Conservation (phyloP, 192 early-diverging fungal species). For the Coemansia sp. region DNA sequence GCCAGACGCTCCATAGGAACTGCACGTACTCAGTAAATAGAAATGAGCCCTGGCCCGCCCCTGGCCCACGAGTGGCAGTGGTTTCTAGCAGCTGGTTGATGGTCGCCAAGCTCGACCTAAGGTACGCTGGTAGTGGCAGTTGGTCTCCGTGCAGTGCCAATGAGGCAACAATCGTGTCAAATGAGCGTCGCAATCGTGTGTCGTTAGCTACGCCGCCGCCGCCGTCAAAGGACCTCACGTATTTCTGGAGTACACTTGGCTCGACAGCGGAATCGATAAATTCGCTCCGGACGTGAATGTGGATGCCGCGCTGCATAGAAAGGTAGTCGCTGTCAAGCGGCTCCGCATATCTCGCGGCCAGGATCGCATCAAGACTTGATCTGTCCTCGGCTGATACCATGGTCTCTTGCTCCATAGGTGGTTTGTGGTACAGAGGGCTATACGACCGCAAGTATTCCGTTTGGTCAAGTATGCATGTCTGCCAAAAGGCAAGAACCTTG, state of each 20-base stretch:
- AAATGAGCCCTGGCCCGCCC: not conserved
- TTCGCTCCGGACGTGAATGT: not conserved
- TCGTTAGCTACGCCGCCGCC: slow-evolving; percentile 13
- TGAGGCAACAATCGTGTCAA: slow-evolving; percentile 21
- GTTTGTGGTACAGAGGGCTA: not conserved
- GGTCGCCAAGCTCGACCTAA: slow-evolving; percentile 5
- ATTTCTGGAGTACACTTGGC: slow-evolving; percentile 5
- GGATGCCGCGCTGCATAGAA: slow-evolving; percentile 4
- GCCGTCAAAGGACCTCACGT: not conserved
- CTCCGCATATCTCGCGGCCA: not conserved
- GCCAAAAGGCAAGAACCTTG: slow-evolving; percentile 12
- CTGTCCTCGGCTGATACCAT: not conserved
- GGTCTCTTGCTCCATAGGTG: not conserved
- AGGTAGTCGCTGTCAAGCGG: not conserved
- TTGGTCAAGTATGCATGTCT: slow-evolving; percentile 2
- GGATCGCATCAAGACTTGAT: slow-evolving; percentile 10
- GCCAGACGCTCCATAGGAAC: slow-evolving; percentile 35
- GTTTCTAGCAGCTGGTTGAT: slow-evolving; percentile 14
- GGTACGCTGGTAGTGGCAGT: not conserved
- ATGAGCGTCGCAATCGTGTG: slow-evolving; percentile 33
- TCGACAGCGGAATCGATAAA: not conserved
- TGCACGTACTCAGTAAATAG: slow-evolving; percentile 27
- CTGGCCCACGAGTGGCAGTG: not conserved
- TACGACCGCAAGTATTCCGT: slow-evolving; percentile 16
- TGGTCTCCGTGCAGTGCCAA: slow-evolving; percentile 6